phyloP scores from a whole-genome alignment of 768 basidiomycete genomes.

The Rhizopogon rudus region DNA sequence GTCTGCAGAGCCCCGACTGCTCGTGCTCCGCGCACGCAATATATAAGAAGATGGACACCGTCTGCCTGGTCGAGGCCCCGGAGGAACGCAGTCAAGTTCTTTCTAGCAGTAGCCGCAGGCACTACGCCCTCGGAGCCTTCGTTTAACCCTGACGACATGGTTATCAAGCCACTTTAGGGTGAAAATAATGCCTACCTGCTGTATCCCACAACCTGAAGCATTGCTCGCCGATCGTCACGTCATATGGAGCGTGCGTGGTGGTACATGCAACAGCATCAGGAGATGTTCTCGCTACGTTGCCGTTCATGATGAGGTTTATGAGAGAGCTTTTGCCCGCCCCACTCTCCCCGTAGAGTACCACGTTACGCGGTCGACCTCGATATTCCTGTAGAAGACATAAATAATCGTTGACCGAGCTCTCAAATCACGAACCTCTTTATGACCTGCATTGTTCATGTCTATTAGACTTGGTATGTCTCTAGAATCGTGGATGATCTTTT shows the following conservation, averaged over 20 bases:
- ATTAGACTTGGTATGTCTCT: background rate
- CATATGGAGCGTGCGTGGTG: constrained; percentile 17
- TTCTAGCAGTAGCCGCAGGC: constrained; percentile 3
- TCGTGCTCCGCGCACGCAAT: constrained; percentile 23
- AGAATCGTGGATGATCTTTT: constrained; percentile 6
- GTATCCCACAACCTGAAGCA: constrained; percentile 28
- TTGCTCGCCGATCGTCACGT: constrained; percentile 13
- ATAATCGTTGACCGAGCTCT: background rate
- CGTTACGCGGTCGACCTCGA: constrained; percentile 17
- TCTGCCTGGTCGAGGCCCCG: constrained; percentile 20
- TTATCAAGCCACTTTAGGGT: constrained; percentile 18
- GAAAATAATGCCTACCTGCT: constrained; percentile 26
- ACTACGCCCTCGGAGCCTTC: background rate
- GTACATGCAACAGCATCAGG: constrained; percentile 31
- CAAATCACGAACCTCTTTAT: constrained; percentile 1
- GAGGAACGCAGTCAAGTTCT: constrained; percentile 11
- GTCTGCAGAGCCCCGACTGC: constrained; percentile 20
- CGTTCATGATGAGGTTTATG: constrained; percentile 31
- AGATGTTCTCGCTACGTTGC: constrained; percentile 24
- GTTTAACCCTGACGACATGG: constrained; percentile 18
- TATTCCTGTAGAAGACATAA: background rate
- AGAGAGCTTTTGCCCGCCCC: constrained; percentile 38
- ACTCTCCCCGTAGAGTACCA: constrained; percentile 30
- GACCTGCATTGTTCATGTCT: background rate
- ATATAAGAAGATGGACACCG: constrained; percentile 25